Evolutionary conservation across 495 filamentous ascomycete genomes (phyloP), one percentile per base, ranked within the genome.

Genomic region (Aspergillus saccharolyticus): DNA sequence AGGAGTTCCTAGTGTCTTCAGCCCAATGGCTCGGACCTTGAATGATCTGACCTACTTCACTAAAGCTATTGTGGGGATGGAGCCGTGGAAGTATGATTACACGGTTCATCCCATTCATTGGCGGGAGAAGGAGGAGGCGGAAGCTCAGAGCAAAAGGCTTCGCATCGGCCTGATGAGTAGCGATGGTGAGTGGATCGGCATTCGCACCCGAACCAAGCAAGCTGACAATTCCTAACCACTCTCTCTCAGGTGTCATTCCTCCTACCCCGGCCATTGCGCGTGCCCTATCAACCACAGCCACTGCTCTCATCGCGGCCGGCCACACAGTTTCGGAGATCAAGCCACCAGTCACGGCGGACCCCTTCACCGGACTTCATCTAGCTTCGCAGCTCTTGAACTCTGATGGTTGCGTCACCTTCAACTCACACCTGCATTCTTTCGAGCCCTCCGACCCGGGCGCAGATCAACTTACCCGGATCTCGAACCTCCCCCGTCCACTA

Each of bases 1-100:
- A 69, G 93, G 92, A 3, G 85, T 98, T 30, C 80, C 88, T 2
- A 89, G 86, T 64, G 89, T 96, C 20, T 97, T 92, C 70, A 93
- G 89, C 53, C 93, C 93, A 3, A 97, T 98, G 94, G 81, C 94
- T 12, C 81, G 91, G 55, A 96, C 94, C 1, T 71, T 97, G 64
- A 83, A 82, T 43, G 93, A 98, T 66, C 72, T 98, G 33, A 80
- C 78, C 16, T 96, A 95, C 71, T 96, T 98, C 68, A 85, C 88
- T n/a, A 80, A 81, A 43, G 82, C 84, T 20, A 73, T 96, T 42
- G 77, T 96, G 42, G 73, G 81, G 18, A 95, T 96, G 90, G 71
- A 89, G 74, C 92, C 92, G 0, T 98, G 94, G 94, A 85, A 82
- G 59, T 96, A 96, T 65, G 94, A 97, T 62, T 82, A 90, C 53